These are phyloP conservation scores for Boletales sp. DNA, from an alignment of 768 basidiomycete genomes.

Conservation along the genomic window DNA sequence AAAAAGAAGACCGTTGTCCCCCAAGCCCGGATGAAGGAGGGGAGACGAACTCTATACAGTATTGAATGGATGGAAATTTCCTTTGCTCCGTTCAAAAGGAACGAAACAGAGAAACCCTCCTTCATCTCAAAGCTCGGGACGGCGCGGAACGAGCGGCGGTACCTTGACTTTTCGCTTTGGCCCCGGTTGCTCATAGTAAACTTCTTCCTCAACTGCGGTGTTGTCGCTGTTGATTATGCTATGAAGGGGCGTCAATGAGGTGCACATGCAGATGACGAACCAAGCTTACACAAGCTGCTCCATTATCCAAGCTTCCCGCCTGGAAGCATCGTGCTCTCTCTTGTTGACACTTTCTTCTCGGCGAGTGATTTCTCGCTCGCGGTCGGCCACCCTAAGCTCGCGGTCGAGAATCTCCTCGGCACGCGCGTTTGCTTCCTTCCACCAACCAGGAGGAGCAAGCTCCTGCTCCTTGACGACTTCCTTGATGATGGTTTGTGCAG, in stretches of 20 bases:
- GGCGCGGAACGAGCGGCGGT: constrained; percentile 78
- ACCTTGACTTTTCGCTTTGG: constrained; percentile 85
- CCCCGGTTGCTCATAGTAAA: constrained; percentile 67
- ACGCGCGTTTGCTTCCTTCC: constrained; percentile 60
- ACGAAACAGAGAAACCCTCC: constrained; percentile 54
- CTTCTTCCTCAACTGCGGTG: constrained; percentile 73
- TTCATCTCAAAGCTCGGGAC: constrained; percentile 95
- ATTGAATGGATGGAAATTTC: constrained; percentile 30
- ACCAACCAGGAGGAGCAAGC: constrained; percentile 78
- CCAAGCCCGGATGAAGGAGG: constrained; percentile 91
- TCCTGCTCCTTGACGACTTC: constrained; percentile 83
- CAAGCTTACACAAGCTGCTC: constrained; percentile 78
- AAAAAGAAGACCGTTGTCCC: constrained; percentile 67
- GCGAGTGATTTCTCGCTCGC: constrained; percentile 82
- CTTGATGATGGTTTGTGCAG: constrained; percentile 80
- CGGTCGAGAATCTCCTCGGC: constrained; percentile 81
- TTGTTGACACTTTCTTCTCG: constrained; percentile 85
- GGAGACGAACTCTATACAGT: constrained; percentile 72
- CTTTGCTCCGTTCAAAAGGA: constrained; percentile 26
- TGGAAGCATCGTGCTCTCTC: constrained; percentile 81
- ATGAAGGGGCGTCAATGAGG: constrained; percentile 7
- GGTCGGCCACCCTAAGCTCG: constrained; percentile 79
- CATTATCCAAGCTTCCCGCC: constrained; percentile 90
- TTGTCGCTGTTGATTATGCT: constrained; percentile 70
- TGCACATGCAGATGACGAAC: not conserved